Conservation (phyloP, 768 basidiomycete species). For the Tylopilus plumbeoviolaceoides region DNA sequence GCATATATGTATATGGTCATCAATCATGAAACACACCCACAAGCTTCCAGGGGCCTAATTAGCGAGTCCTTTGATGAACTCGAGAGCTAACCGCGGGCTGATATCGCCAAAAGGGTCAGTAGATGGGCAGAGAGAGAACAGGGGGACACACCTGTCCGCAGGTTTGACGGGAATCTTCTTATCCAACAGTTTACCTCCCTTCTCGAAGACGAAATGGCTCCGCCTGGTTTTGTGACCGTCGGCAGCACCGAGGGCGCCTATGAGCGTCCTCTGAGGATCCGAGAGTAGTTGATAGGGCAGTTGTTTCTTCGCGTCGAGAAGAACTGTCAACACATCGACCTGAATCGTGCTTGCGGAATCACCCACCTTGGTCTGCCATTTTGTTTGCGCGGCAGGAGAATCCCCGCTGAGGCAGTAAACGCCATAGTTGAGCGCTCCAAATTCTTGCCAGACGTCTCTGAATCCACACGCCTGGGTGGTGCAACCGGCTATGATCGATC, state of each 20-base stretch:
- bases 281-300: slow-evolving; percentile 85
- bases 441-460: slow-evolving; percentile 78
- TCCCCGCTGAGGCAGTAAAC: slow-evolving; percentile 88
- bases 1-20: slow-evolving; percentile 4
- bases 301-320: slow-evolving; percentile 51
- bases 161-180: slow-evolving; percentile 86
- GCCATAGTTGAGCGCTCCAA: slow-evolving; percentile 55
- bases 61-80: slow-evolving; percentile 54
- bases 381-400: slow-evolving; percentile 64
- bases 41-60: slow-evolving; percentile 6
- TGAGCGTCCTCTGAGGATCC: slow-evolving; percentile 79
- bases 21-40: not conserved
- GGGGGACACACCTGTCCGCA: slow-evolving; percentile 58
- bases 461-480: slow-evolving; percentile 92
- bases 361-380: slow-evolving; percentile 83
- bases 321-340: not conserved
- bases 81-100: slow-evolving; percentile 62
- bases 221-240: slow-evolving; percentile 81
- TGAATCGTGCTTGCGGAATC: not conserved
- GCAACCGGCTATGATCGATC: slow-evolving; percentile 63
- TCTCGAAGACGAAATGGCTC: slow-evolving; percentile 91
- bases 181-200: slow-evolving; percentile 85
- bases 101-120: not conserved
- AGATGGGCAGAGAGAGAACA: not conserved
- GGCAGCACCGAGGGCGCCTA: slow-evolving; percentile 77